phyloP scores from a whole-genome alignment of 2,329 filamentous ascomycete species.

The Clonostachys sp. region DNA sequence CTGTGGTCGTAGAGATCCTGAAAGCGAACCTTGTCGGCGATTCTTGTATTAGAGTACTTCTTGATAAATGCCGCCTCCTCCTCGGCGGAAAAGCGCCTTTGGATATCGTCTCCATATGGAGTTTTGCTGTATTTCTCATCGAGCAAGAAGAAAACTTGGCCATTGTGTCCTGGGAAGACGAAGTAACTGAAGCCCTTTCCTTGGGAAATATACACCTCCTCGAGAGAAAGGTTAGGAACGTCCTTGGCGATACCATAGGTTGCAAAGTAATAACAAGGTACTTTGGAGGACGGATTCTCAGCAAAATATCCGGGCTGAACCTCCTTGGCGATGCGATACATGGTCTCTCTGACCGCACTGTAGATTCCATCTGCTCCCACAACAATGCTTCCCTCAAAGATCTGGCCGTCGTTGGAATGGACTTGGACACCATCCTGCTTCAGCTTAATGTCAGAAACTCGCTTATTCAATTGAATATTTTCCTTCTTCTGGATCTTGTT shows the following conservation, averaged over 20 bases:
- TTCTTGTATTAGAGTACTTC: conserved; percentile 9
- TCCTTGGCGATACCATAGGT: conserved; percentile 28
- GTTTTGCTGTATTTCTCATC: too few relatives aligned
- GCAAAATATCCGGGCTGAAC: conserved; percentile 15
- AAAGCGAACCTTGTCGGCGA: conserved; percentile 16
- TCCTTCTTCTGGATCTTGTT: conserved; percentile 20
- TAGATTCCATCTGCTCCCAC: neutral
- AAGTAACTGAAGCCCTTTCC: neutral
- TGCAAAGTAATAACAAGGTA: conserved; percentile 20
- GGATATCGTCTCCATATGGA: neutral
- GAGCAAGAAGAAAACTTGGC: neutral
- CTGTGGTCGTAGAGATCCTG: conserved; percentile 17
- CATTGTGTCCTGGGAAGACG: neutral
- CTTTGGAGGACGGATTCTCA: conserved; percentile 9
- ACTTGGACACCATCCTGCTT: conserved; percentile 14
- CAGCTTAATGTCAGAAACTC: conserved; percentile 5
- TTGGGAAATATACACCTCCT: neutral
- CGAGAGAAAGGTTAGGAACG: conserved; percentile 4
- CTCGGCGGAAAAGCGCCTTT: neutral
- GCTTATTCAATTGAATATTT: conserved; percentile 6
- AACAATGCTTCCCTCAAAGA: neutral
- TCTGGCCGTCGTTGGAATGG: neutral
- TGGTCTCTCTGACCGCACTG: neutral
- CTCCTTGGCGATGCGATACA: conserved; percentile 7
- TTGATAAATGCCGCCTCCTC: conserved; percentile 11